Base-by-base conservation (phyloP, 805 yeast genomes). In the Teunomyces atbi region DNA sequence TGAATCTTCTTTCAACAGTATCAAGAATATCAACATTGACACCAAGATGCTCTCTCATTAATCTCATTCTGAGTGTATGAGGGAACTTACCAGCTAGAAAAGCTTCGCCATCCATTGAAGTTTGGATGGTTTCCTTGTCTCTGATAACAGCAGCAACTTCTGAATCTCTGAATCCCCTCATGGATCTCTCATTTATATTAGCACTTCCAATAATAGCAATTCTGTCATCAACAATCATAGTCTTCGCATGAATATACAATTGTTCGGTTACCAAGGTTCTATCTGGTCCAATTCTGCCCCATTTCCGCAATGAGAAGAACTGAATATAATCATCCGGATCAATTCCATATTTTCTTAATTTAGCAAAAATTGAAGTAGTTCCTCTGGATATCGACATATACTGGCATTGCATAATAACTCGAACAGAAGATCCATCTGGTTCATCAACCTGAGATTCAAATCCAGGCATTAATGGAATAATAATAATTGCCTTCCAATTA, bases 381-480 rank as follows among this genome's bases (percentile, higher is more conserved):
- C 99, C 99, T 59, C 96, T 80, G 0, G 96, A 87, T 15, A 94
- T 94, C 2, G 96, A 85, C 82, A 89, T 83, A 64, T 82, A 94
- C 67, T 94, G 98, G 60, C 97, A 90, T 66, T 90, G 92, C 94
- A 92, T 91, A 54, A 94, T 95, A 20, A 94, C 84, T 59, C 99
- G 81, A 4, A 94, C 90, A n/a, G 96, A 81, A 0, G 96, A 86
- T 1, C 97, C 99, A 54, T 90, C 97, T 12, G 94, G 86, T 51
- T 86, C 81, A 60, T 92, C 98, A 16, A 95, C 96, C 53, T 89
- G 87, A 21, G 96, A 83, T 59, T 86, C 94, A 64, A 95, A 94
- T 0, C 99, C 99, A 1, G 99, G 99, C 94, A 94, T 89, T 54
- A 94, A 73, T 2, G 99, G 99, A 51, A 94, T 89, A 8, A 94